phyloP scores from a whole-genome alignment of 1,139 yeast genomes.

The Taphrina betulina region DNA sequence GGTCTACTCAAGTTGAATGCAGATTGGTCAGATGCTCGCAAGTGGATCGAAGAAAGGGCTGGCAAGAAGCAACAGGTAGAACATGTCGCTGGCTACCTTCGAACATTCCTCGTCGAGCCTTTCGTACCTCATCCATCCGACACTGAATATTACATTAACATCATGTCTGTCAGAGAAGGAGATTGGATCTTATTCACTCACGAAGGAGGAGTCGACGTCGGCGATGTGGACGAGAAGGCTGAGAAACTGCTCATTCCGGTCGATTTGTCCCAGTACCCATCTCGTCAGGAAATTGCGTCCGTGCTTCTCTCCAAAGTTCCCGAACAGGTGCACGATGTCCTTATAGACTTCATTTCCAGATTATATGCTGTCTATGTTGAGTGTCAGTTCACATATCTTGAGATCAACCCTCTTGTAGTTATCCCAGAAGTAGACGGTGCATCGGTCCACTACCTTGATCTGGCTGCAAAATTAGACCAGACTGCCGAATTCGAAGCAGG shows the following conservation, averaged over 20 bases:
- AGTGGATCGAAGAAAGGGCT: conserved; percentile 50
- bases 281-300: conserved; percentile 44
- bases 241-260: conserved; percentile 50
- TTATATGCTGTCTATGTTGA: conserved; percentile 52
- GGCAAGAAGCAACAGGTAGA: conserved; percentile 48
- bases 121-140: conserved; percentile 52
- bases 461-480: conserved; percentile 53
- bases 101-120: conserved; percentile 51
- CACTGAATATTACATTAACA: conserved; percentile 52
- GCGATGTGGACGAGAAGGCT: conserved; percentile 53
- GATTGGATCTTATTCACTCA: conserved; percentile 53
- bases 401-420: conserved; percentile 52
- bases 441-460: conserved; percentile 51
- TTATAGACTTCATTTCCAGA: conserved; percentile 51
- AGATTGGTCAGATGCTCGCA: conserved; percentile 50
- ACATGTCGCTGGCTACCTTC: conserved; percentile 47
- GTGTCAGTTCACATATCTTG: conserved; percentile 51
- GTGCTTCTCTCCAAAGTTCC: conserved; percentile 48
- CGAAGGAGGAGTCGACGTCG: conserved; percentile 54
- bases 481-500: conserved; percentile 54
- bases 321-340: conserved; percentile 46
- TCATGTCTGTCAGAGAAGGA: conserved; percentile 52
- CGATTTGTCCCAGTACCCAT: conserved; percentile 49
- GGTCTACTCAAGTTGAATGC: conserved; percentile 51
- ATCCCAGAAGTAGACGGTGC: conserved; percentile 47